These are phyloP conservation scores for Omphalea diandra DNA, from an alignment of 441 rosid species.

Conservation along the genomic window DNA sequence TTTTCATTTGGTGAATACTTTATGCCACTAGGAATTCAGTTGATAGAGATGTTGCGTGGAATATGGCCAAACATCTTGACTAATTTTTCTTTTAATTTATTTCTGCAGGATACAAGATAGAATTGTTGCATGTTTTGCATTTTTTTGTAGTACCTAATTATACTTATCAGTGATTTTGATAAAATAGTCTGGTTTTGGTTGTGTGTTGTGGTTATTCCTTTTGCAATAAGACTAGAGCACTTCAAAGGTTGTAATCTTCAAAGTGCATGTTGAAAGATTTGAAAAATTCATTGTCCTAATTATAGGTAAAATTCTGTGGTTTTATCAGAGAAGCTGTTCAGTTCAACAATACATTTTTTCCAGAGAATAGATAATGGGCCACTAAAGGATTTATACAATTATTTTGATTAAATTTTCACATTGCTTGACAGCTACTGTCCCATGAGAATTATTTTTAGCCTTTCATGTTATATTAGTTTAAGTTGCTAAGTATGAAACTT, in stretches of 20 bases:
- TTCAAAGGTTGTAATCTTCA: neutral
- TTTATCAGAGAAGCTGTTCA: neutral
- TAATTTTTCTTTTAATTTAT: too few species aligned
- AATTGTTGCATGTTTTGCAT: too few species aligned
- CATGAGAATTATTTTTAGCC: neutral
- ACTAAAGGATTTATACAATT: neutral
- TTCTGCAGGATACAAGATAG: neutral
- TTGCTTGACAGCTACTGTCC: neutral
- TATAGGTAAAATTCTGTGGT: neutral
- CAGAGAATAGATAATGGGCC: neutral
- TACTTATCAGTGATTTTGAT: neutral
- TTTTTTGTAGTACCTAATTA: neutral
- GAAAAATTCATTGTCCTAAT: neutral
- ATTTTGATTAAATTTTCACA: conserved; percentile 1
- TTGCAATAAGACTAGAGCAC: neutral
- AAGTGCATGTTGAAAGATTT: neutral
- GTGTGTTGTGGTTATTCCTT: neutral
- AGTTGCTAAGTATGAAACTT: conserved; percentile 1
- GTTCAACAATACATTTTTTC: neutral
- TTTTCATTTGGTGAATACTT: too few species aligned
- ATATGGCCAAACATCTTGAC: too few species aligned
- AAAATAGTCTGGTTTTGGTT: neutral
- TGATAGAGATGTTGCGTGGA: too few species aligned
- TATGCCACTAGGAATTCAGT: too few species aligned
- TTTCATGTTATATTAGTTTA: neutral